Base-by-base conservation (phyloP, 148 eudicot species). In the Rhododendron ovatum region DNA sequence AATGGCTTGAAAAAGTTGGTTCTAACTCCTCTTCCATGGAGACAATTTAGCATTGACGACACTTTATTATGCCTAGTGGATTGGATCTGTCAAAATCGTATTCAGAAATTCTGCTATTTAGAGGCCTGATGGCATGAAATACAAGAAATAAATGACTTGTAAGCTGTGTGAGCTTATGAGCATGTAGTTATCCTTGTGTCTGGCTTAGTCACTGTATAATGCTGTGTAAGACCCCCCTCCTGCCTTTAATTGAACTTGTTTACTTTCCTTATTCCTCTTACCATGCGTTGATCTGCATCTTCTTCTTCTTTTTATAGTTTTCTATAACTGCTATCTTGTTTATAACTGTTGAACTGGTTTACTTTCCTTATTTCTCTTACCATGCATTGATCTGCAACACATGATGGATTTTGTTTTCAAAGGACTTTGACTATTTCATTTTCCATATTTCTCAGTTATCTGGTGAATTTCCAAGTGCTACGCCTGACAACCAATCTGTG, bases 401-500 rank as follows among this genome's bases (percentile, higher is more conserved):
- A 33, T 17, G 26, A 47, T 71, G 48, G 30, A 33, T 35, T 48
- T 39, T 50, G 48, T 84, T 50, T 26, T 48, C 51, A 4, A 22
- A 78, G 45, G 35, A 28, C 11, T 80, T 50, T 81, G 59, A 48
- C 87, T 84, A 78, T 67, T 81, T 22, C 47, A 84, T 51, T 43
- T 78, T 18, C 7, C 48, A 37, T 51, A 61, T 86, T 83, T 89
- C 83, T 74, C 92, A 97, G 99, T 90, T 95, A 30, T 97, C 99
- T 87, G 98, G 99, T 83, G 99, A 97, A 87, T 92, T 95, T 78
- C 98, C 98, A 7, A 92, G 91, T 88, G 93, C 93, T 85, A 93
- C 94, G 75, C 94, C 94, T 57, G 99, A 97, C 86, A 94, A 89
- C 86, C 93, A 92, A 37, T 97, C 99, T 85, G 91, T 95, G 83